phyloP scores from a whole-genome alignment of 139 green algal species.

The Micractinium sp. region DNA sequence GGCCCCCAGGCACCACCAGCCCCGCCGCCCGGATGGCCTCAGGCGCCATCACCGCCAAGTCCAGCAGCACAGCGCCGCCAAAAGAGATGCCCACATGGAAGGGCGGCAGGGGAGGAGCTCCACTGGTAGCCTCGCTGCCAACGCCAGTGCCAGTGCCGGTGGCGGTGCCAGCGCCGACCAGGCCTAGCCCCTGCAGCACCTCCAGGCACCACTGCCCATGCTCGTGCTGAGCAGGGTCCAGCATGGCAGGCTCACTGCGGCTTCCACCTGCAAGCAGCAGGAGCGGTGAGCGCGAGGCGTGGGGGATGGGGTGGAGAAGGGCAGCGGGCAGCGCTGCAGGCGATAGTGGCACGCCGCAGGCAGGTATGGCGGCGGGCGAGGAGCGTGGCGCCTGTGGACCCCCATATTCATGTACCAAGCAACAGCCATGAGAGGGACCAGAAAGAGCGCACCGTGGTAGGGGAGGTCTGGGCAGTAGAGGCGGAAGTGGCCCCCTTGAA shows the following conservation, averaged over 20 bases:
- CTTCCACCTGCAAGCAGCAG: slow-evolving; percentile 4
- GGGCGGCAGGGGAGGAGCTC: neutral
- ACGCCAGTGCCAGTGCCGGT: too few species aligned
- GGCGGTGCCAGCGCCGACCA: neutral
- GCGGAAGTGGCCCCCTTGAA: neutral
- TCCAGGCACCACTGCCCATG: slow-evolving; percentile 1
- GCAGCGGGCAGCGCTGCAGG: too few species aligned
- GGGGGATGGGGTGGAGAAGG: too few species aligned
- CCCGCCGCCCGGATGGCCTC: neutral
- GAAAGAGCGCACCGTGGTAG: neutral
- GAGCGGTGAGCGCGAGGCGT: neutral
- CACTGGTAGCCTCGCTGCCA: neutral
- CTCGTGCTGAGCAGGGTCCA: neutral
- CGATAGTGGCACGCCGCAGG: too few species aligned
- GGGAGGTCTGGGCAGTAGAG: neutral
- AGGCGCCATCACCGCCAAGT: neutral
- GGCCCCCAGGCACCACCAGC: slow-evolving; percentile 14
- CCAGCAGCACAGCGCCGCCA: neutral
- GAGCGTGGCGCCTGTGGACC: too few species aligned
- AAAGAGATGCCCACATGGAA: slow-evolving; percentile 13
- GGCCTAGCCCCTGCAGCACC: slow-evolving; percentile 16
- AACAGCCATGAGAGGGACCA: too few species aligned
- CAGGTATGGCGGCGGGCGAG: too few species aligned
- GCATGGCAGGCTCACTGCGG: neutral
- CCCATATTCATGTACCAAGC: too few species aligned